These are phyloP conservation scores for Marsdenia floribunda DNA, from an alignment of 257 asterid species.

Conservation along the genomic window DNA sequence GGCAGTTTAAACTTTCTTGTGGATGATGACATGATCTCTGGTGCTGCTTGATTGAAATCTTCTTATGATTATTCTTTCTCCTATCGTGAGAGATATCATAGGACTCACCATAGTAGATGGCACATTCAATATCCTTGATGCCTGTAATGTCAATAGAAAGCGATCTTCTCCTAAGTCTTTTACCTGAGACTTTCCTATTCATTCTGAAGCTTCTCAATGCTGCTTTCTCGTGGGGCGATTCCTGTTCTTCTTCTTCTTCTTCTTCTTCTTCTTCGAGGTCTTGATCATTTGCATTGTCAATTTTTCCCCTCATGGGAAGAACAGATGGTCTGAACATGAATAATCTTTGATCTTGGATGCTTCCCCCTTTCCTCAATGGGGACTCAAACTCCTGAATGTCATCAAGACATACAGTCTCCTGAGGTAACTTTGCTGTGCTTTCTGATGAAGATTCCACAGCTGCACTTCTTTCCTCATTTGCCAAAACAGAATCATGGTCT, in stretches of 20 bases:
- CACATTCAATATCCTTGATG: conserved; percentile 29
- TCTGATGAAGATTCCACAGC: conserved; percentile 35
- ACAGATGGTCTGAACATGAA: conserved; percentile 50
- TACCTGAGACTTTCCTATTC: conserved; percentile 17
- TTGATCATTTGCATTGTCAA: not conserved
- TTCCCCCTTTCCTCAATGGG: conserved; percentile 29
- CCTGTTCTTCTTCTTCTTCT: not conserved
- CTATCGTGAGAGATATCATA: conserved; percentile 13
- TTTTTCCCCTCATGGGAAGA: conserved; percentile 8
- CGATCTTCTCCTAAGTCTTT: conserved; percentile 40
- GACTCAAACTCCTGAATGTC: conserved; percentile 63
- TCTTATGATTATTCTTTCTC: conserved; percentile 19
- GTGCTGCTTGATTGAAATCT: conserved; percentile 14
- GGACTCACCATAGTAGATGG: conserved; percentile 37
- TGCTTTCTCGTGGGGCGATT: conserved; percentile 3
- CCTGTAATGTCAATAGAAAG: conserved; percentile 18
- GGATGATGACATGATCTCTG: not conserved
- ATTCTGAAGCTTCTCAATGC: conserved; percentile 18
- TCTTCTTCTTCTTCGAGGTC: not conserved
- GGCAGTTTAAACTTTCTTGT: conserved; percentile 13
- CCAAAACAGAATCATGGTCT: not conserved
- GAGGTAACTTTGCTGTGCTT: conserved; percentile 22
- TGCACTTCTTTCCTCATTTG: not conserved
- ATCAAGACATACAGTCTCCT: conserved; percentile 50
- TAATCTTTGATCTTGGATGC: conserved; percentile 52